Evolutionary conservation across 305 asterid species (phyloP), one percentile per base, ranked within the genome.

Genomic region (Lippia alba): DNA sequence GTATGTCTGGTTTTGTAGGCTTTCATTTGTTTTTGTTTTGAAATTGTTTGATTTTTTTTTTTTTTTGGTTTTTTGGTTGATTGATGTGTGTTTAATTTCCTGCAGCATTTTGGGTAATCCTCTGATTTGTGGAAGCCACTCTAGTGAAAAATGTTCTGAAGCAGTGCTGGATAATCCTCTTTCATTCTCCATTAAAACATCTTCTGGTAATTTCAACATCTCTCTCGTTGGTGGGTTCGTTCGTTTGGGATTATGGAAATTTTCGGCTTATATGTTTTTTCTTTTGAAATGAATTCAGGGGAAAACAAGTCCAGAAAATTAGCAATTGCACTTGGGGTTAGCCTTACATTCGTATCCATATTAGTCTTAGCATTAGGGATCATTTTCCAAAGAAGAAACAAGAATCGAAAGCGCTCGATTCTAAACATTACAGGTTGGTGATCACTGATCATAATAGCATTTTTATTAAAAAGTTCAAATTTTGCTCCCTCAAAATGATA

Each of bases 101-200:
- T 70, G 69, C 78, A 85, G 89, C 76, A 80, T 90, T 62, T 67
- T 82, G 67, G 99, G 99, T 1, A 94, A 94, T 70, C 97, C 99
- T 56, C 70, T 82, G 49, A 88, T 94, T 54, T 94, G 99, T 83
- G 95, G 87, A 76, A 81, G 79, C 83, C 87, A 82, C 71, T 84
- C 94, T 11, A 65, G 71, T 32, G 89, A 88, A 81, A 83, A 76
- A 64, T 94, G 99, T 73, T 81, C 89, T 53, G 94, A 84, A 74
- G 75, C 85, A 8, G 69, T 73, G 69, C 76, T 79, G 45, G 80
- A 87, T 14, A 82, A 78, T 36, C 88, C 96, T 73, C 87, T 87
- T 71, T 66, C 88, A 5, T 71, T 91, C 33, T 59, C 92, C 74
- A 77, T 85, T n/a, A 80, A 81, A 68, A 80, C 87, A 53, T 77